Conservation (phyloP, 257 asterid genomes). For the Sherardia arvensis region DNA sequence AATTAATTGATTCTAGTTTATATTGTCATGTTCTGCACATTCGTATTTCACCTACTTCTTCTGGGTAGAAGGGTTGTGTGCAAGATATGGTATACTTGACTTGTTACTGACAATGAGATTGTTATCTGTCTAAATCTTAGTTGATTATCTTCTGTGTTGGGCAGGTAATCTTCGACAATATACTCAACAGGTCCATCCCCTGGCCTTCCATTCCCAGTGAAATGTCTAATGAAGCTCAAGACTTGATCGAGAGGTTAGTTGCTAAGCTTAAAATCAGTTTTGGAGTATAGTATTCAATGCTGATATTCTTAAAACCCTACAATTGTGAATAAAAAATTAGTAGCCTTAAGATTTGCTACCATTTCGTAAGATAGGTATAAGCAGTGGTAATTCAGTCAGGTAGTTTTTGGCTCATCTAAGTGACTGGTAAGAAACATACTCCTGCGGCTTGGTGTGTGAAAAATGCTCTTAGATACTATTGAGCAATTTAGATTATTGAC, state of each 20-base stretch:
- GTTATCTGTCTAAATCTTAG: background rate
- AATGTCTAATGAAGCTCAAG: slow-evolving; percentile 73
- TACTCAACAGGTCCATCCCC: slow-evolving; percentile 75
- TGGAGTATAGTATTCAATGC: background rate
- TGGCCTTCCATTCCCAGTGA: slow-evolving; percentile 82
- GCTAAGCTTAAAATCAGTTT: background rate
- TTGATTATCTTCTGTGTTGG: slow-evolving; percentile 19
- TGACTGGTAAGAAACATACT: background rate
- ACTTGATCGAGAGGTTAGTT: slow-evolving; percentile 76
- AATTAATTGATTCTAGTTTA: background rate
- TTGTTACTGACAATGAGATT: background rate
- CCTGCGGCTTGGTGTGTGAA: background rate
- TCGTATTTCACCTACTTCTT: background rate
- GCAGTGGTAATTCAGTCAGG: too few species aligned
- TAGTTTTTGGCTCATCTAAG: background rate
- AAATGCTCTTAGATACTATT: background rate
- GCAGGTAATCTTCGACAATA: slow-evolving; percentile 80
- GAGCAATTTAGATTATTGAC: background rate
- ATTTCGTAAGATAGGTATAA: too few species aligned
- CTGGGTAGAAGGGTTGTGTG: background rate
- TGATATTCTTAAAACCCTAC: background rate
- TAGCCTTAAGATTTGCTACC: background rate
- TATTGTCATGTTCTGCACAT: background rate
- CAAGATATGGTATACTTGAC: background rate
- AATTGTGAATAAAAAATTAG: background rate